Evolutionary conservation across 208 protist species (phyloP).

Genomic region (Angomonas desouzai): DNA sequence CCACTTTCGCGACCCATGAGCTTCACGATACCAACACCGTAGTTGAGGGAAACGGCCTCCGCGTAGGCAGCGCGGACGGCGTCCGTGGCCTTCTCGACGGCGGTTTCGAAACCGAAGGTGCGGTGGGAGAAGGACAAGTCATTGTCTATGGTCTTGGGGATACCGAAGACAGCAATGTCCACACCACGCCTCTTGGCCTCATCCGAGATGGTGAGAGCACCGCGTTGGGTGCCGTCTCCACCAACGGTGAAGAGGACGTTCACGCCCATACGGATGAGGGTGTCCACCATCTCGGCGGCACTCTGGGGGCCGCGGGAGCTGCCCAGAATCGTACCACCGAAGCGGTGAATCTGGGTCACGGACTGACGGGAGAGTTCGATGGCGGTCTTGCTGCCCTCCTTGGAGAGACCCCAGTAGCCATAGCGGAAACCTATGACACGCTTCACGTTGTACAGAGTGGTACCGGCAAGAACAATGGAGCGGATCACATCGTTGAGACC

Average conservation of each 20-base stretch:
- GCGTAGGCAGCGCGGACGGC: constrained; percentile 90
- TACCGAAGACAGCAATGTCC: constrained; percentile 89
- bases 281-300: constrained; percentile 90
- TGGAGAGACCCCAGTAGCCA: constrained; percentile 91
- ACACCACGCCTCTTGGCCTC: constrained; percentile 75
- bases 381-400: constrained; percentile 81
- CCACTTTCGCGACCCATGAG: constrained; percentile 94
- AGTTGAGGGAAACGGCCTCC: constrained; percentile 83
- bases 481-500: constrained; percentile 95
- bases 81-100: constrained; percentile 84
- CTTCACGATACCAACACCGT: constrained; percentile 94
- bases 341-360: constrained; percentile 88
- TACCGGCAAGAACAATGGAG: constrained; percentile 79
- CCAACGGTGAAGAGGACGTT: constrained; percentile 93
- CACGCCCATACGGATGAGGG: constrained; percentile 71
- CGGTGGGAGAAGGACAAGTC: constrained; percentile 92
- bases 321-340: constrained; percentile 91
- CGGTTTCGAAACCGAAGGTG: constrained; percentile 95
- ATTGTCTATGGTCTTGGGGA: constrained; percentile 97
- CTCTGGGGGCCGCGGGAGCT: constrained; percentile 89
- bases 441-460: constrained; percentile 85
- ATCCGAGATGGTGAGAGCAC: constrained; percentile 73
- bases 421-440: constrained; percentile 90
- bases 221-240: constrained; percentile 94
- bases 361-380: constrained; percentile 75